Percentiles rank a stretch among this genome's conserved stretches.
Evolutionary conservation across 2,329 filamentous ascomycete genomes (phyloP).

Genomic region (Fonsecaea erecta): DNA sequence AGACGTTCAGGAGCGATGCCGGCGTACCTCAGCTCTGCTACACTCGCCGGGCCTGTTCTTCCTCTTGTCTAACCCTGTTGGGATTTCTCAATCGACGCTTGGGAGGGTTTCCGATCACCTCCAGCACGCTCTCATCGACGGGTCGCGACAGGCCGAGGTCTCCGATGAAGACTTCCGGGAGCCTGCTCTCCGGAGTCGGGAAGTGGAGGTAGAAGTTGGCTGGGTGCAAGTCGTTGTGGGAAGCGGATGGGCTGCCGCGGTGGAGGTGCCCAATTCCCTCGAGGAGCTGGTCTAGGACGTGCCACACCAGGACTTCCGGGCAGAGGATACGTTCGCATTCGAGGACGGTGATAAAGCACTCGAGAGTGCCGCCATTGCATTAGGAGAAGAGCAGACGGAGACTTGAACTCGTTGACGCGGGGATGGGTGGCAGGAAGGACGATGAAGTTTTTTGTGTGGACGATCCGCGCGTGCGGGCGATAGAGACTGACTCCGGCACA

Average conservation of each 20-base stretch:
- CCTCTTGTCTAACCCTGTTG: not conserved
- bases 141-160: constrained; percentile 13
- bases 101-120: not conserved
- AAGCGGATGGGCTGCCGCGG: not conserved
- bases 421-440: not conserved
- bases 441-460: constrained; percentile 1
- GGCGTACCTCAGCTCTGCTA: not conserved
- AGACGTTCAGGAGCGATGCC: not conserved
- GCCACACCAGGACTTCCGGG: constrained; percentile 13
- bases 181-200: not conserved
- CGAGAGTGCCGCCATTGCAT: constrained; percentile 28
- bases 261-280: constrained; percentile 15
- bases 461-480: constrained; percentile 11
- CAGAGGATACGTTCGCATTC: not conserved
- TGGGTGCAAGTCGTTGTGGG: constrained; percentile 17
- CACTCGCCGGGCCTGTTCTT: not conserved
- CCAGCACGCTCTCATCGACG: constrained; percentile 1
- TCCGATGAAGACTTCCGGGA: constrained; percentile 21
- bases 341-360: constrained; percentile 5
- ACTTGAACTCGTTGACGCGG: constrained; percentile 2
- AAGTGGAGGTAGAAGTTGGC: constrained; percentile 29
- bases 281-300: constrained; percentile 20
- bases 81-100: constrained; percentile 4
- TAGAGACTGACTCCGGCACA: constrained; percentile 21
- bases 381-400: constrained; percentile 19